Conservation (phyloP, 2,329 filamentous ascomycete species). For the Pleoardoris graminearum region DNA sequence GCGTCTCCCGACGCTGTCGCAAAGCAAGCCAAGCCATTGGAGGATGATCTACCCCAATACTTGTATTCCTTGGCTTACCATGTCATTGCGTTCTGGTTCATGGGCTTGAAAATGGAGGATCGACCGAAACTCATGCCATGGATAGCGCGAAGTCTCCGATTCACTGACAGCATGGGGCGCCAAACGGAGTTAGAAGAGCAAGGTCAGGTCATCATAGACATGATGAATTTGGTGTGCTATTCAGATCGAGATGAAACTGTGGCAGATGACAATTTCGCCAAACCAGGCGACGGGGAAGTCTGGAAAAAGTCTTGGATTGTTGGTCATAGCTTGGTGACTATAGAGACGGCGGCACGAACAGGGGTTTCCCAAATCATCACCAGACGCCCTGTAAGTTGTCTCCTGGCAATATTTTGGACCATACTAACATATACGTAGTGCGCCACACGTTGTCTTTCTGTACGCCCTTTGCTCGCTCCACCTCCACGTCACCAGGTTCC, state of each 20-base stretch:
- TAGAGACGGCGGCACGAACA: constrained; percentile 69
- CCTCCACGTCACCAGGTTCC: constrained; percentile 49
- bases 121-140: constrained; percentile 82
- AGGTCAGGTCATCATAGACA: constrained; percentile 88
- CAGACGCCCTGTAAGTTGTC: constrained; percentile 70
- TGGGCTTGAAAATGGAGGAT: constrained; percentile 83
- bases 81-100: constrained; percentile 95
- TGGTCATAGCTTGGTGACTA: constrained; percentile 73
- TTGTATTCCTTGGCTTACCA: constrained; percentile 93
- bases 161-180: constrained; percentile 73
- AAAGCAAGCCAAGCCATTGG: constrained; percentile 48
- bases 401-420: constrained; percentile 47
- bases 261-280: constrained; percentile 67
- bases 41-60: constrained; percentile 86
- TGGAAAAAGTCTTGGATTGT: constrained; percentile 71
- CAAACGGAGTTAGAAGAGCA: constrained; percentile 81
- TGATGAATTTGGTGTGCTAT: constrained; percentile 87
- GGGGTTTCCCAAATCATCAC: constrained; percentile 73
- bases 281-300: constrained; percentile 67
- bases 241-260: constrained; percentile 80
- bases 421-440: constrained; percentile 33
- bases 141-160: constrained; percentile 83
- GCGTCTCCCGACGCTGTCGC: constrained; percentile 32
- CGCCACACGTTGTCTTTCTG: constrained; percentile 48
- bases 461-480: constrained; percentile 42